A percentile compares a stretch with the other conserved stretches of the same genome.
Evolutionary conservation across 1,284 basidiomycete genomes (phyloP).

Genomic region (Mycosarcoma maydis): DNA sequence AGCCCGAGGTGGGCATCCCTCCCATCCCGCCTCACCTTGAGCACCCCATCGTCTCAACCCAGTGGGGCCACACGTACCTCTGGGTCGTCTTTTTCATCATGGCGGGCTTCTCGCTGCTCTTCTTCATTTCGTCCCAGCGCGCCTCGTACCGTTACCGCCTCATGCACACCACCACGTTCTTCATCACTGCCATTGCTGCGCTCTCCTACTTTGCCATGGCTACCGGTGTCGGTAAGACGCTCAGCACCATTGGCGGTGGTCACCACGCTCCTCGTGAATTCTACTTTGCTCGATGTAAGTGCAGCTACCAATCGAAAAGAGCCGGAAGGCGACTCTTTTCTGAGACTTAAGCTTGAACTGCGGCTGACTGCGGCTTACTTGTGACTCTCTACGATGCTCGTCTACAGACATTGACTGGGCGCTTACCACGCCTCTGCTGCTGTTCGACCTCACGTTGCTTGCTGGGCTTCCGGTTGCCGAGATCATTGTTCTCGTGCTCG

Average conservation of each 20-base stretch:
- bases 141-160: slow-evolving; percentile 57
- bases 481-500: slow-evolving; percentile 51
- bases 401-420: slow-evolving; percentile 58
- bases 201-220: slow-evolving; percentile 60
- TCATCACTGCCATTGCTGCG: slow-evolving; percentile 54
- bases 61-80: slow-evolving; percentile 52
- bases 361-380: too few relatives aligned
- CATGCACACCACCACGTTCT: slow-evolving; percentile 54
- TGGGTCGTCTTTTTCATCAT: slow-evolving; percentile 57
- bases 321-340: too few relatives aligned
- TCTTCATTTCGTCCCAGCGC: slow-evolving; percentile 53
- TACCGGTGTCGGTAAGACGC: slow-evolving; percentile 50
- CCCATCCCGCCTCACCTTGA: slow-evolving; percentile 50
- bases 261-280: slow-evolving; percentile 44
- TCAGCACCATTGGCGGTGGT: slow-evolving; percentile 22
- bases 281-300: slow-evolving; percentile 55
- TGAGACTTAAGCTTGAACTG: too few relatives aligned
- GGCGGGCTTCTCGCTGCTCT: slow-evolving; percentile 47
- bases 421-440: slow-evolving; percentile 53
- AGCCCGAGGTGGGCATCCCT: slow-evolving; percentile 49
- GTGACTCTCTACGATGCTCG: too few relatives aligned
- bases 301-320: not conserved
- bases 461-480: slow-evolving; percentile 57
- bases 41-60: slow-evolving; percentile 46
- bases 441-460: slow-evolving; percentile 56